phyloP scores from a whole-genome alignment of 768 basidiomycete genomes.

The Boletellus ananiceps region DNA sequence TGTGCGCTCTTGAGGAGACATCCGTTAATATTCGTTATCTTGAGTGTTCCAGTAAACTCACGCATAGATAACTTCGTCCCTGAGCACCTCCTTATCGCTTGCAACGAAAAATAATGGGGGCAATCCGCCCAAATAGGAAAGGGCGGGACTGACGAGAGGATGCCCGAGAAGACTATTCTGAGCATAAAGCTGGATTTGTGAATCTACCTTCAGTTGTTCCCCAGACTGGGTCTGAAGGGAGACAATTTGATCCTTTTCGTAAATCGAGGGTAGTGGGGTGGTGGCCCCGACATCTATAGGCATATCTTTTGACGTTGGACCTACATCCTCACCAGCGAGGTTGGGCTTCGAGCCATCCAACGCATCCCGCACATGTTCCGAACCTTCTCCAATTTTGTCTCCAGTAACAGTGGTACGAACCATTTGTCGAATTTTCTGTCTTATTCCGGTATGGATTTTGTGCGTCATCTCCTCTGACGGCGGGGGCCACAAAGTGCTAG shows the following conservation, averaged over 20 bases:
- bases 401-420: conserved; percentile 35
- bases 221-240: conserved; percentile 43
- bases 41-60: conserved; percentile 33
- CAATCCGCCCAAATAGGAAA: conserved; percentile 84
- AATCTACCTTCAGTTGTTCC: conserved; percentile 48
- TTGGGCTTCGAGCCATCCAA: conserved; percentile 7
- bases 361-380: conserved; percentile 4
- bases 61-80: conserved; percentile 90
- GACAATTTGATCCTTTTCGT: conserved; percentile 42
- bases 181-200: conserved; percentile 84
- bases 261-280: conserved; percentile 37
- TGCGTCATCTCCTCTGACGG: conserved; percentile 60
- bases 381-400: conserved; percentile 3
- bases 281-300: conserved; percentile 49
- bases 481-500: conserved; percentile 74
- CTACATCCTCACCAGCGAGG: conserved; percentile 3
- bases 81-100: conserved; percentile 85
- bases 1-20: conserved; percentile 65
- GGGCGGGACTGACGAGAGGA: conserved; percentile 77
- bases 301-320: conserved; percentile 25
- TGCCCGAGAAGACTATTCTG: conserved; percentile 73
- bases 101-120: conserved; percentile 83
- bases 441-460: conserved; percentile 53
- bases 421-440: conserved; percentile 55
- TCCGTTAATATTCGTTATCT: neutral